Evolutionary conservation across 805 yeast genomes (phyloP), one percentile per base, ranked within the genome.

Genomic region (Myxozyma sirexii): DNA sequence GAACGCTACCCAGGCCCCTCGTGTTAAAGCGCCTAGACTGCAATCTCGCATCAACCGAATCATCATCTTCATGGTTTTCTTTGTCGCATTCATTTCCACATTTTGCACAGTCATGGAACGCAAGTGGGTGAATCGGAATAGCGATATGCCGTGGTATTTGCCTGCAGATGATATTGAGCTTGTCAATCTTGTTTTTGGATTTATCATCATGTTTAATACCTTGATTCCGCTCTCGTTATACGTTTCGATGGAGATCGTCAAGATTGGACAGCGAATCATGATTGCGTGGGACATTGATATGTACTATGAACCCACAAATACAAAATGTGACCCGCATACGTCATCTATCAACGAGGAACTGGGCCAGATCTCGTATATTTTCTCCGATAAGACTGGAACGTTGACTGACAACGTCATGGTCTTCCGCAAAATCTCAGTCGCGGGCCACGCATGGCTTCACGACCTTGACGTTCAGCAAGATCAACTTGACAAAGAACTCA

Each of bases 341-440:
- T 97, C 98, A 0, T 89, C 97, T 0, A 90, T 94, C 66, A 81
- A 94, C 65, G 99, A 94, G 72, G 99, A 94, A 74, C 77, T 94
- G 68, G 99, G 99, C 1, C 99, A 94, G 72, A 97, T 96, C 0
- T 87, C 96, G 50, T 92, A 93, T 70, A 82, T 94, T 2, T 94
- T 94, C 72, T 88, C 97, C 61, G 99, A 94, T 74, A 94, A 94
- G 73, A 94, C 99, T 0, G 99, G 99, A 8, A 94, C 99, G 0
- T 79, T 94, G 62, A 94, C 99, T 0, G 98, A 94, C 68, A 94
- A 94, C 71, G 76, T 86, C 68, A 94, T 94, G 99, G 76, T 93
- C 27, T 94, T 94, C 72, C 80, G 97, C 47, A 92, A 92, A 70
- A 82, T 93, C 66, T 84, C 96, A 8, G 86, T 94, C 4, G 86